Evolutionary conservation across 495 filamentous ascomycete species (phyloP).

Genomic region (Neurospora sp.): DNA sequence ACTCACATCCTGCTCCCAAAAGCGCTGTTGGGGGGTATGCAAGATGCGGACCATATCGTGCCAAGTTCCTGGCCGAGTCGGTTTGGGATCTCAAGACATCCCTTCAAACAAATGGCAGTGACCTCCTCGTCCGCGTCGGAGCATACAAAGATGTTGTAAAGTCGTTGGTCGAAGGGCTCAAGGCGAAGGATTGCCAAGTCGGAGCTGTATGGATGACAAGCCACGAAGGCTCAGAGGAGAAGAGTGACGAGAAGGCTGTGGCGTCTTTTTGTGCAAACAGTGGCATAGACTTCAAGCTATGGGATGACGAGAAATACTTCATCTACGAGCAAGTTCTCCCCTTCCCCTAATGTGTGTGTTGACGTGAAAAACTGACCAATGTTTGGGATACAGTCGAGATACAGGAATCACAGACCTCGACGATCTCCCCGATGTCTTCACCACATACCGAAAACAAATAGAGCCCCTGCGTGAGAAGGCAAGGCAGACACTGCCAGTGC

Average conservation of each 20-base stretch:
- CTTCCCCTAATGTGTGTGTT: neutral
- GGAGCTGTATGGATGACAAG: conserved; percentile 57
- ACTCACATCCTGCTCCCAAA: conserved; percentile 50
- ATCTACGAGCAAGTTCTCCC: conserved; percentile 52
- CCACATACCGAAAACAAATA: conserved; percentile 52
- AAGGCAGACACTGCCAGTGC: conserved; percentile 35
- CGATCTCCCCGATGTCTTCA: conserved; percentile 59
- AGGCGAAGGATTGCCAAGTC: conserved; percentile 31
- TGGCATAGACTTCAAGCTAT: conserved; percentile 46
- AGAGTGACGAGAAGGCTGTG: conserved; percentile 46
- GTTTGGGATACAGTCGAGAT: conserved; percentile 38
- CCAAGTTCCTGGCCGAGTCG: conserved; percentile 55
- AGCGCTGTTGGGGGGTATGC: conserved; percentile 49
- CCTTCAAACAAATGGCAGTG: conserved; percentile 44
- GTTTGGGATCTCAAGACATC: conserved; percentile 56
- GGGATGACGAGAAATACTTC: conserved; percentile 63
- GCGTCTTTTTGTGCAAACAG: conserved; percentile 33
- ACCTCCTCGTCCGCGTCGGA: conserved; percentile 55
- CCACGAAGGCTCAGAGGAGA: conserved; percentile 57
- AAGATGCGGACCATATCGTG: conserved; percentile 58
- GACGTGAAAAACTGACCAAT: neutral
- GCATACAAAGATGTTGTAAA: conserved; percentile 41
- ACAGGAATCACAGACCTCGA: conserved; percentile 33
- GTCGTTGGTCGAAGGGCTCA: conserved; percentile 38
- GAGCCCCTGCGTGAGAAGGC: conserved; percentile 55